These are phyloP conservation scores for Blastocladiella britannica DNA, from an alignment of 192 early-diverging fungal genomes.

Conservation along the genomic window DNA sequence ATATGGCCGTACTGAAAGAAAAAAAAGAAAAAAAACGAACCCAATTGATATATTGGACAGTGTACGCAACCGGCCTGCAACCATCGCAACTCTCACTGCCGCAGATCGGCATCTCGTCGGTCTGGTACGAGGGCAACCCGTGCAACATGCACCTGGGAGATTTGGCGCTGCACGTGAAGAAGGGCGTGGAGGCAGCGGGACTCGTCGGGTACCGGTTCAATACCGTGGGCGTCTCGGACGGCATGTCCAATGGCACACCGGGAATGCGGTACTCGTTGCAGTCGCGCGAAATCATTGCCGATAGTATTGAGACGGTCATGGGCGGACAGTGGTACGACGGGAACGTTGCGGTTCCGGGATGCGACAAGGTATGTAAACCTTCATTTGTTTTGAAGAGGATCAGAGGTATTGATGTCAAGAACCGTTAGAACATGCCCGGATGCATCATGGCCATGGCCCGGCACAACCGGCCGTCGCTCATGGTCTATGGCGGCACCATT, in stretches of 20 bases:
- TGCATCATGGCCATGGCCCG: conserved; percentile 89
- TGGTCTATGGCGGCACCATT: conserved; percentile 98
- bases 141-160: conserved; percentile 99
- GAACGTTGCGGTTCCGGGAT: conserved; percentile 90
- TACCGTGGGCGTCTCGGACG: conserved; percentile 93
- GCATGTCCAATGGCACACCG: conserved; percentile 88
- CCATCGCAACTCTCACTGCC: conserved; percentile 61
- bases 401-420: not conserved
- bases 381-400: not conserved
- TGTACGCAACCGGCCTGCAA: conserved; percentile 83
- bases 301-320: conserved; percentile 99
- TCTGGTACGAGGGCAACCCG: conserved; percentile 99
- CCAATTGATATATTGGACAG: conserved; percentile 13
- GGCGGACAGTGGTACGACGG: conserved; percentile 94
- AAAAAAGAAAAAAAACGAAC: not conserved
- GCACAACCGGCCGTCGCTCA: conserved; percentile 83
- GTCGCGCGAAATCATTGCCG: conserved; percentile 93
- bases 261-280: conserved; percentile 97
- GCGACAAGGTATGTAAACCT: too few species aligned
- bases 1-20: not conserved
- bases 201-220: conserved; percentile 94
- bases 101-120: conserved; percentile 90
- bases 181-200: conserved; percentile 71
- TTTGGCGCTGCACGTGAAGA: conserved; percentile 69
- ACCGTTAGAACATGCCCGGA: conserved; percentile 98